These are phyloP conservation scores for Parmelia sp. DNA, from an alignment of 495 filamentous ascomycete species.

Conservation along the genomic window DNA sequence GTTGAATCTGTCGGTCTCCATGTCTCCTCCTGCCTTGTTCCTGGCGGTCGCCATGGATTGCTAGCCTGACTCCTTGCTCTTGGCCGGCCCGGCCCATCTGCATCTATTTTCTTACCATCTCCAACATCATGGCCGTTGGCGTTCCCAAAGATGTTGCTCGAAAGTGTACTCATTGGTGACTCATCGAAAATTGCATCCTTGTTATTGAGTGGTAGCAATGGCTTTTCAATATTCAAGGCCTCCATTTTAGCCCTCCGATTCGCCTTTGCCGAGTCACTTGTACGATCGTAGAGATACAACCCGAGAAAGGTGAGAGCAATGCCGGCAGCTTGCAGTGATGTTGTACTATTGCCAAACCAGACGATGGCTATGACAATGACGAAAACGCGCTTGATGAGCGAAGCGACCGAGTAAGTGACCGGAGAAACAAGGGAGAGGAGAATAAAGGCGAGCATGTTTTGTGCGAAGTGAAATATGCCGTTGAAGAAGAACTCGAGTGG, in stretches of 20 bases:
- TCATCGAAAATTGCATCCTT: conserved; percentile 21
- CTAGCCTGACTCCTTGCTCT: conserved; percentile 52
- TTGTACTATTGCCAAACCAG: conserved; percentile 91
- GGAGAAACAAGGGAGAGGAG: conserved; percentile 86
- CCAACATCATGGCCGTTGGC: conserved; percentile 34
- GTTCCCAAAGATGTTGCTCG: conserved; percentile 28
- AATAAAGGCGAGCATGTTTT: conserved; percentile 92
- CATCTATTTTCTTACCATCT: conserved; percentile 58
- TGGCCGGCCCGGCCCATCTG: conserved; percentile 41
- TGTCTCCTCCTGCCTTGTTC: conserved; percentile 74
- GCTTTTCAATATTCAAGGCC: conserved; percentile 51
- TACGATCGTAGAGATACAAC: conserved; percentile 93
- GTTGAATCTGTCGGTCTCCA: conserved; percentile 55
- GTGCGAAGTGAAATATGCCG: conserved; percentile 91
- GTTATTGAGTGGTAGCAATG: conserved; percentile 62
- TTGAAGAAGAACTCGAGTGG: conserved; percentile 90
- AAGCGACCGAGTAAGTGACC: conserved; percentile 95
- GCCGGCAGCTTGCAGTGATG: conserved; percentile 70
- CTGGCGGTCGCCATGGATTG: conserved; percentile 56
- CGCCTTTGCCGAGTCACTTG: conserved; percentile 73
- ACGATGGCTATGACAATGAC: conserved; percentile 92
- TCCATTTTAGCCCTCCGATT: conserved; percentile 59
- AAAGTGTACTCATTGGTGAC: conserved; percentile 33
- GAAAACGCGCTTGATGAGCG: conserved; percentile 92
- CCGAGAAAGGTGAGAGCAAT: conserved; percentile 87